phyloP scores from a whole-genome alignment of 2,329 filamentous ascomycete genomes.

The Aspergillus fischeri region DNA sequence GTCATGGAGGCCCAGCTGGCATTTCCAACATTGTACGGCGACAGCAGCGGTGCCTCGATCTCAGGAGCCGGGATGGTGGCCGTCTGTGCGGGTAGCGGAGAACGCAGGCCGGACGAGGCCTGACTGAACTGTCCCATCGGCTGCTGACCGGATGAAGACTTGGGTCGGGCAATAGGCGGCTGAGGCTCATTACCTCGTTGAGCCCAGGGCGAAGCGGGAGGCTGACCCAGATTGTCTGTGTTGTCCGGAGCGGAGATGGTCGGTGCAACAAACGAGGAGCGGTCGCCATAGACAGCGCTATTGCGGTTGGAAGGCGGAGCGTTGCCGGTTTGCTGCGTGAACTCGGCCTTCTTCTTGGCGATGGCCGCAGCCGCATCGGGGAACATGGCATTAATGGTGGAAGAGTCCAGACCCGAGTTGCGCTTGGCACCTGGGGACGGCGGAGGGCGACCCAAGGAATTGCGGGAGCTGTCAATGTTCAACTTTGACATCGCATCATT shows the following conservation, averaged over 20 bases:
- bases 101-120: constrained; percentile 73
- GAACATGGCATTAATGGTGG: constrained; percentile 98
- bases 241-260: constrained; percentile 68
- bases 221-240: constrained; percentile 58
- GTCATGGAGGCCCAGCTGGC: constrained; percentile 99
- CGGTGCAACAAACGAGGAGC: constrained; percentile 69
- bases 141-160: constrained; percentile 70
- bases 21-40: constrained; percentile 70
- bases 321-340: constrained; percentile 89
- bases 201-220: constrained; percentile 78
- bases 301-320: constrained; percentile 89
- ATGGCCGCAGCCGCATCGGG: constrained; percentile 98
- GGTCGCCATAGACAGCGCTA: constrained; percentile 73
- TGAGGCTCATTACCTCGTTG: constrained; percentile 49
- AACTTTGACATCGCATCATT: constrained; percentile 97
- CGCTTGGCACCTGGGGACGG: constrained; percentile 77
- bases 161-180: constrained; percentile 60
- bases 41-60: constrained; percentile 76
- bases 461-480: constrained; percentile 79
- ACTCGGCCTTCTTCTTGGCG: constrained; percentile 95
- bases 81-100: constrained; percentile 77
- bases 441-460: constrained; percentile 77
- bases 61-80: constrained; percentile 75
- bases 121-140: constrained; percentile 94
- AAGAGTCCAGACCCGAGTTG: constrained; percentile 88